These are phyloP conservation scores for Herpetomonas muscarum DNA, from an alignment of 208 protist species.

Conservation along the genomic window DNA sequence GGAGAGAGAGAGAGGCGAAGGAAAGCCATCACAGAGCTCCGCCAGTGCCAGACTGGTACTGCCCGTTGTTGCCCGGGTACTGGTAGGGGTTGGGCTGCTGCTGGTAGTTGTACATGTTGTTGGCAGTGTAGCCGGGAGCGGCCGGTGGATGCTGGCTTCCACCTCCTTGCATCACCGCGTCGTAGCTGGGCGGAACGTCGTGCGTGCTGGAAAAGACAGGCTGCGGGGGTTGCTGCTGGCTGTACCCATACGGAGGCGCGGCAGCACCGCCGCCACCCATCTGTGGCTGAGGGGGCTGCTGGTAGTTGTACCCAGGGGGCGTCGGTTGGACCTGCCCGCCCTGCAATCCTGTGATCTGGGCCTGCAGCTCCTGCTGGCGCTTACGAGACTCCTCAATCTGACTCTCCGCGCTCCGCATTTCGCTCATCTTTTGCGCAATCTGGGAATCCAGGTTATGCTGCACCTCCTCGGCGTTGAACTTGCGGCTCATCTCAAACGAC, in stretches of 20 bases:
- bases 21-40: background rate
- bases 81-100: background rate
- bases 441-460: slow-evolving; percentile 54
- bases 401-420: slow-evolving; percentile 46
- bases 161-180: slow-evolving; percentile 19
- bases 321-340: background rate
- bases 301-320: background rate
- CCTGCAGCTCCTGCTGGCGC: slow-evolving; percentile 32
- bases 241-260: too few species aligned
- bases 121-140: background rate
- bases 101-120: background rate
- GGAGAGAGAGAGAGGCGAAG: too few species aligned
- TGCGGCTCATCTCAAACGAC: slow-evolving; percentile 56
- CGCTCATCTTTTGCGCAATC: slow-evolving; percentile 65
- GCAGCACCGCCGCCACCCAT: background rate
- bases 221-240: background rate
- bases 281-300: slow-evolving; percentile 3
- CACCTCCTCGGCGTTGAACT: slow-evolving; percentile 57
- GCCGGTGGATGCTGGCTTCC: background rate
- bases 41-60: too few species aligned
- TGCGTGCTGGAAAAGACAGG: background rate
- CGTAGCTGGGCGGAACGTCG: slow-evolving; percentile 24
- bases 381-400: slow-evolving; percentile 38
- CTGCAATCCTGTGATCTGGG: slow-evolving; percentile 24
- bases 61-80: too few species aligned